phyloP scores from a whole-genome alignment of 352 stramenopile species.

The Phytopythium litorale region DNA sequence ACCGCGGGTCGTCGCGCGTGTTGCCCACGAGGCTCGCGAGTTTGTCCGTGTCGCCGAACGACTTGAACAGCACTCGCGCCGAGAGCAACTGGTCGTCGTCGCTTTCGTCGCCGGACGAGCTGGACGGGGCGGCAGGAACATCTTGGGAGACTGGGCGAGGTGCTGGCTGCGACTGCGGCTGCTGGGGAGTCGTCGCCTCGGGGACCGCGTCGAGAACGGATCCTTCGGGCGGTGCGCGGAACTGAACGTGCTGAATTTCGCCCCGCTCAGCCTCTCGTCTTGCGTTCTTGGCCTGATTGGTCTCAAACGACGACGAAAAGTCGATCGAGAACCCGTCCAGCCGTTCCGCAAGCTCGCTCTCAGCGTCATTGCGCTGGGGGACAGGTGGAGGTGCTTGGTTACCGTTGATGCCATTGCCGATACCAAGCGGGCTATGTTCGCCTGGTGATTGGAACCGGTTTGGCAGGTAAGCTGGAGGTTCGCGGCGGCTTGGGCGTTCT shows the following conservation, averaged over 20 bases:
- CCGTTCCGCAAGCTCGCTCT: background rate
- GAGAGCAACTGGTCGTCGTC: constrained; percentile 39
- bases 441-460: constrained; percentile 1
- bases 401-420: constrained; percentile 7
- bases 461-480: constrained; percentile 1
- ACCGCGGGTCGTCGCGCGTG: constrained; percentile 24
- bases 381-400: background rate
- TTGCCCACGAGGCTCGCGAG: constrained; percentile 39
- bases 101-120: constrained; percentile 19
- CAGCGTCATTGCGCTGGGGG: background rate
- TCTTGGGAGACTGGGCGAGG: background rate
- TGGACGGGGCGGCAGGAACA: background rate
- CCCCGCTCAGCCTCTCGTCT: constrained; percentile 13
- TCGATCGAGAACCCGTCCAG: constrained; percentile 27
- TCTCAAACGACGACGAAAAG: constrained; percentile 23
- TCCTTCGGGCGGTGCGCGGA: constrained; percentile 19
- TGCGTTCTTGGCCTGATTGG: constrained; percentile 13
- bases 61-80: constrained; percentile 33
- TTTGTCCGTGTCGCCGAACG: constrained; percentile 45
- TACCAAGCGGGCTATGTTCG: background rate
- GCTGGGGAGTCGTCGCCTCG: background rate
- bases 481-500: background rate
- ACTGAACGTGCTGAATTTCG: constrained; percentile 17
- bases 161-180: background rate
- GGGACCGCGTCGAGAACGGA: constrained; percentile 24